Evolutionary conservation across 2,329 filamentous ascomycete species (phyloP).

Genomic region (Hymenoscyphus repandus): DNA sequence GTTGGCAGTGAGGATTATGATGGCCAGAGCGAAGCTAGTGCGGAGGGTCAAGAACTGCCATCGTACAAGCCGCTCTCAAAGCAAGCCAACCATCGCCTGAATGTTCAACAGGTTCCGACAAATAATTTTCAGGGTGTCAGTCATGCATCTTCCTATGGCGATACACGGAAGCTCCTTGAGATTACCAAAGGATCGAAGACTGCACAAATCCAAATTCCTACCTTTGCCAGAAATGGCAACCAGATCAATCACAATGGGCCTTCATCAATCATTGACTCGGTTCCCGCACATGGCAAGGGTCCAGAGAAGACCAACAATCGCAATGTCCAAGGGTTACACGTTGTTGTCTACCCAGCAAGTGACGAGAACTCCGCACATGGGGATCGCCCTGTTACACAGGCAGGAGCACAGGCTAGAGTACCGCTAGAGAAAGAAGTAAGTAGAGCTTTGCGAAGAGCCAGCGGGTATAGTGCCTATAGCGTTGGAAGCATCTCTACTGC

Average conservation of each 20-base stretch:
- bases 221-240: no score
- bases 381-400: constrained; percentile 2
- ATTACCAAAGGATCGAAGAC: constrained; percentile 8
- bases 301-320: constrained; percentile 8
- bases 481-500: constrained; percentile 20
- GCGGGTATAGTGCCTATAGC: constrained; percentile 24
- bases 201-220: background rate
- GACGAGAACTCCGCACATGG: background rate
- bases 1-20: constrained; percentile 8
- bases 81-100: background rate
- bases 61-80: constrained; percentile 10
- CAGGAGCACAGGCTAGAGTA: constrained; percentile 6
- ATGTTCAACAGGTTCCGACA: background rate
- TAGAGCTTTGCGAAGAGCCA: constrained; percentile 25
- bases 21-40: constrained; percentile 3
- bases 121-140: constrained; percentile 10
- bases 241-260: background rate
- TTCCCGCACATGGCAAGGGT: background rate
- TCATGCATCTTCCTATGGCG: constrained; percentile 17
- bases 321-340: constrained; percentile 5
- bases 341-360: constrained; percentile 12
- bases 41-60: constrained; percentile 3
- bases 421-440: constrained; percentile 29
- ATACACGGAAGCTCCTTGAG: constrained; percentile 19
- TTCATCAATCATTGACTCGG: background rate